Conservation (phyloP, 2,329 filamentous ascomycete species). For the Penicillium glabrum region DNA sequence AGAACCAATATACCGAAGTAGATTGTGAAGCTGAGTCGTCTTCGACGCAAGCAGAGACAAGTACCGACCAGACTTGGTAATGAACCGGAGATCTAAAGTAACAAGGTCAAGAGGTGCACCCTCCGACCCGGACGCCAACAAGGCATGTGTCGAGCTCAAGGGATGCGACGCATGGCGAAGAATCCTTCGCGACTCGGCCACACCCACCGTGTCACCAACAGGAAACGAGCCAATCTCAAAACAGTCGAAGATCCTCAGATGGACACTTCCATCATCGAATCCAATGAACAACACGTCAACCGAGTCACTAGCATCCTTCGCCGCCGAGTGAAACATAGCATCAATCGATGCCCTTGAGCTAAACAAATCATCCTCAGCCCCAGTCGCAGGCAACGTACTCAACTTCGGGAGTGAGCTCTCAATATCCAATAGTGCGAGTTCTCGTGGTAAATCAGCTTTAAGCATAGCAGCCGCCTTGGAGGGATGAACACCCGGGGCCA, state of each 20-base stretch:
- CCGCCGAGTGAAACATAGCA: constrained; percentile 64
- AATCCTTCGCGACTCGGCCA: constrained; percentile 41
- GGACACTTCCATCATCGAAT: constrained; percentile 67
- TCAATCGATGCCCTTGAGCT: constrained; percentile 69
- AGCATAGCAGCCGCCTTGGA: constrained; percentile 37
- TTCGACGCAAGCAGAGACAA: constrained; percentile 83
- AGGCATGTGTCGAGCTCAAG: constrained; percentile 70
- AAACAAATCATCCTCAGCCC: constrained; percentile 65
- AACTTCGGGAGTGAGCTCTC: constrained; percentile 75
- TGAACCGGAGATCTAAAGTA: constrained; percentile 79
- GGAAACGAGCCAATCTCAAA: constrained; percentile 69
- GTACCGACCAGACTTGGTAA: constrained; percentile 71
- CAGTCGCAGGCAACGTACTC: constrained; percentile 66
- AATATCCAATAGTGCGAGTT: constrained; percentile 72
- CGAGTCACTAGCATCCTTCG: constrained; percentile 67
- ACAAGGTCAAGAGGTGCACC: constrained; percentile 58
- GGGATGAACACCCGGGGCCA: constrained; percentile 39
- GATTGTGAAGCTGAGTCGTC: constrained; percentile 80
- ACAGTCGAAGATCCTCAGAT: constrained; percentile 82
- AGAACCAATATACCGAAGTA: constrained; percentile 81
- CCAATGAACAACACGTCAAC: constrained; percentile 78
- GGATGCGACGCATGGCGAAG: constrained; percentile 69
- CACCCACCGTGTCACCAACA: constrained; percentile 40
- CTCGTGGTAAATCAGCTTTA: constrained; percentile 64
- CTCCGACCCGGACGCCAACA: constrained; percentile 54